phyloP scores from a whole-genome alignment of 371 early-diverging fungal species.

The Circinella umbellata region DNA sequence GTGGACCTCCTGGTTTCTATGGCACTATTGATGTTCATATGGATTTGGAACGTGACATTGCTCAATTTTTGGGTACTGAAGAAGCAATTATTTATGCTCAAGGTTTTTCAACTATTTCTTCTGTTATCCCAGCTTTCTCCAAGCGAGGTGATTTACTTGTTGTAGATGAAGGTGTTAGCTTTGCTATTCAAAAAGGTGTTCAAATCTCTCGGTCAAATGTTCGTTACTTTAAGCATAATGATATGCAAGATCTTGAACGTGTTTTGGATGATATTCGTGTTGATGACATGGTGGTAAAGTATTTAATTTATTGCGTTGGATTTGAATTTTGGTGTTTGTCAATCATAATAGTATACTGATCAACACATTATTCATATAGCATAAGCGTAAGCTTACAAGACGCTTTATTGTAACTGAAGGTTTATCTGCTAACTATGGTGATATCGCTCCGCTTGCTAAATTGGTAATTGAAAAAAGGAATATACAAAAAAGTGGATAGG shows the following conservation, averaged over 20 bases:
- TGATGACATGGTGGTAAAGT: slow-evolving; percentile 44
- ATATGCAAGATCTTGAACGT: slow-evolving; percentile 90
- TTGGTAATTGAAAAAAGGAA: slow-evolving; percentile 48
- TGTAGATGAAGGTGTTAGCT: slow-evolving; percentile 87
- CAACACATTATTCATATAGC: slow-evolving; percentile 23
- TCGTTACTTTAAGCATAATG: slow-evolving; percentile 95
- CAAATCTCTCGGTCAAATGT: slow-evolving; percentile 89
- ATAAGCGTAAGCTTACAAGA: slow-evolving; percentile 84
- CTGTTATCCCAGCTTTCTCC: slow-evolving; percentile 97
- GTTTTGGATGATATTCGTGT: slow-evolving; percentile 78
- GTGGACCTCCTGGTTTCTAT: slow-evolving; percentile 99
- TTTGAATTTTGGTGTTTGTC: no score
- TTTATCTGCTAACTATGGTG: slow-evolving; percentile 93
- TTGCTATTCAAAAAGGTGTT: slow-evolving; percentile 92
- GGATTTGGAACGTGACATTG: slow-evolving; percentile 92
- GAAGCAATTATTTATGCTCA: slow-evolving; percentile 98
- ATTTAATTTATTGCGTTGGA: neutral
- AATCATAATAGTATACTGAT: no score
- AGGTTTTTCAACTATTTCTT: slow-evolving; percentile 92
- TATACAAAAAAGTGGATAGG: no score
- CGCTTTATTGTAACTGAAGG: slow-evolving; percentile 98
- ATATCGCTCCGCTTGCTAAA: slow-evolving; percentile 86
- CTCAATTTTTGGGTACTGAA: slow-evolving; percentile 89
- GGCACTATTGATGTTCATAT: slow-evolving; percentile 99
- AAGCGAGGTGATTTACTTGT: slow-evolving; percentile 98